Evolutionary conservation across 2,329 filamentous ascomycete genomes (phyloP), one percentile per base, ranked within the genome.

Genomic region (Neonectria faginata): DNA sequence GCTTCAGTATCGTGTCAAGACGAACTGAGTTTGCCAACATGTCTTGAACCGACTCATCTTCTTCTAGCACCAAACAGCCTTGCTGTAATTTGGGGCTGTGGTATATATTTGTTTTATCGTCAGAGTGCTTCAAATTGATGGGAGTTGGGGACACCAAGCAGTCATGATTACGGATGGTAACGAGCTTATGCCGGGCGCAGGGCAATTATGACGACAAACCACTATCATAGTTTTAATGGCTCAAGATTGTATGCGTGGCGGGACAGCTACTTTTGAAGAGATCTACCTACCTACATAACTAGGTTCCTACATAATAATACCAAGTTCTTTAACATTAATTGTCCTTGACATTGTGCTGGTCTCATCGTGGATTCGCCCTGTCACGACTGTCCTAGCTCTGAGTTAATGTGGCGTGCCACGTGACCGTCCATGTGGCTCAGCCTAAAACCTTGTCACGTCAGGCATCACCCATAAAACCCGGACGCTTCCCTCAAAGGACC

Each of bases 1-100:
- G 81, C 84, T 99, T 51, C 64, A 75, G 41, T 71, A 77, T 25
- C 64, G 61, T n/a, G 63, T 69, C 29, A 77, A 79, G 74, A 75
- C 75, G 6, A 74, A 76, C 55, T 80, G 70, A 73, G 50, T 25
- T n/a, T 33, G 44, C 25, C n/a, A 48, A 29, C 9, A 18, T 12
- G 33, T 42, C 33, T 51, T 54, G 53, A 56, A 20, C 18, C 31
- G n/a, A 51, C 20, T 36, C 20, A 50, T 25, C 27, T 58, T 58
- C 20, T 61, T 58, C 50, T 29, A 42, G 33, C 48, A 50, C 51
- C 36, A 60, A 56, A 41, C 25, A 25, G 27, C 36, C 44, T 45
- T 50, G 33, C 36, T 44, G 39, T 54, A 41, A 29, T 55, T 55
- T 65, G 52, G 44, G 65, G 57, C 20, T 42, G 69, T 51, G 52